phyloP scores from a whole-genome alignment of 2,329 filamentous ascomycete genomes.

The Aspergillus vadensis region DNA sequence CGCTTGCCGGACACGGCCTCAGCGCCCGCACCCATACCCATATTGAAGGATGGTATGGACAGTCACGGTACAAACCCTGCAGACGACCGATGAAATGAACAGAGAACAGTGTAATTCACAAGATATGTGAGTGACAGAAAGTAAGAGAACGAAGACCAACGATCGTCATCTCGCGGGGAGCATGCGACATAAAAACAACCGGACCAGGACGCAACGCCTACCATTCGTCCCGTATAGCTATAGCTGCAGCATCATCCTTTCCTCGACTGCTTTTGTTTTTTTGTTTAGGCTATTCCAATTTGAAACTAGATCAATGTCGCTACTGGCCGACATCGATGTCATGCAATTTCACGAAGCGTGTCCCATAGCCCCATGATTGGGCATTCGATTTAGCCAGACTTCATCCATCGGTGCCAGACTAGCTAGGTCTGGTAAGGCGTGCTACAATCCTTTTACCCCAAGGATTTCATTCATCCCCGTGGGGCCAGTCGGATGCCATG shows the following conservation, averaged over 20 bases:
- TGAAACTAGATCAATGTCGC: neutral
- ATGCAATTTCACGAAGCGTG: neutral
- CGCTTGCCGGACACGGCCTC: conserved; percentile 36
- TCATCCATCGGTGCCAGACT: conserved; percentile 2
- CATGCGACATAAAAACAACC: conserved; percentile 2
- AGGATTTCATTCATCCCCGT: conserved; percentile 6
- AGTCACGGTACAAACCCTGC: neutral
- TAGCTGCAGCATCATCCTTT: neutral
- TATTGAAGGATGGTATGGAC: neutral
- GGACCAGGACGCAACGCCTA: neutral
- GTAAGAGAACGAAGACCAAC: neutral
- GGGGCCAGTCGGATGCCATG: conserved; percentile 8
- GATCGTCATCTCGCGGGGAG: neutral
- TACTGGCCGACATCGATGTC: neutral
- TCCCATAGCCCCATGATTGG: neutral
- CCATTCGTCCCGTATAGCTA: neutral
- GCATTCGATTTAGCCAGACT: conserved; percentile 13
- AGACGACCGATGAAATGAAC: neutral
- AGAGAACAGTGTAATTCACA: neutral
- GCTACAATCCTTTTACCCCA: neutral
- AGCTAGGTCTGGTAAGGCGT: neutral
- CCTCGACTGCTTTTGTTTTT: neutral
- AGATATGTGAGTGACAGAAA: neutral
- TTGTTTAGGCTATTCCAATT: neutral
- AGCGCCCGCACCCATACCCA: conserved; percentile 9